Evolutionary conservation across 805 yeast genomes (phyloP).

Genomic region (Ogataea populi-albae): DNA sequence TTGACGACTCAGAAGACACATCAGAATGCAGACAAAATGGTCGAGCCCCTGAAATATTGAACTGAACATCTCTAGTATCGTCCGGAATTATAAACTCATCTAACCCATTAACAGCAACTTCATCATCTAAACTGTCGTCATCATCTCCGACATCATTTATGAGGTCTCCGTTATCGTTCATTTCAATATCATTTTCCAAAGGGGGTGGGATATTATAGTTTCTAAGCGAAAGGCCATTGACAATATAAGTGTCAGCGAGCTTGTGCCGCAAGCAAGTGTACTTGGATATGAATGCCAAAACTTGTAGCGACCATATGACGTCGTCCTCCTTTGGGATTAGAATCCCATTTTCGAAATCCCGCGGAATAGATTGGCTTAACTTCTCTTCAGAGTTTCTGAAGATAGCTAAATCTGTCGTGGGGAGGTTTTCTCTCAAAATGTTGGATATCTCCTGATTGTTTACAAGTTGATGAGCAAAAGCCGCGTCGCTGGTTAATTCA

Average conservation of each 20-base stretch:
- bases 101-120: constrained; percentile 42
- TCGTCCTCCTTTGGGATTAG: constrained; percentile 92
- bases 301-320: constrained; percentile 88
- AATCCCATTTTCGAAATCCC: constrained; percentile 61
- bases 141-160: constrained; percentile 25
- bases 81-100: constrained; percentile 22
- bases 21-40: constrained; percentile 7
- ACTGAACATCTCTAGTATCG: constrained; percentile 6
- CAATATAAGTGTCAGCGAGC: constrained; percentile 71
- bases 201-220: constrained; percentile 34
- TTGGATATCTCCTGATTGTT: constrained; percentile 29
- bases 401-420: constrained; percentile 19
- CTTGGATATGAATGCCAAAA: constrained; percentile 89
- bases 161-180: constrained; percentile 25
- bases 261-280: constrained; percentile 75
- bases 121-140: constrained; percentile 32
- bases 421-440: constrained; percentile 23
- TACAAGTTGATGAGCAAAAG: constrained; percentile 26
- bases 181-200: constrained; percentile 27
- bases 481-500: constrained; percentile 24
- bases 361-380: constrained; percentile 38
- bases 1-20: constrained; percentile 1
- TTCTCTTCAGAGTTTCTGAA: constrained; percentile 21
- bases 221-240: constrained; percentile 64
- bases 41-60: constrained; percentile 1